Evolutionary conservation across 257 asterid genomes (phyloP).

Genomic region (Solanum etuberosum): DNA sequence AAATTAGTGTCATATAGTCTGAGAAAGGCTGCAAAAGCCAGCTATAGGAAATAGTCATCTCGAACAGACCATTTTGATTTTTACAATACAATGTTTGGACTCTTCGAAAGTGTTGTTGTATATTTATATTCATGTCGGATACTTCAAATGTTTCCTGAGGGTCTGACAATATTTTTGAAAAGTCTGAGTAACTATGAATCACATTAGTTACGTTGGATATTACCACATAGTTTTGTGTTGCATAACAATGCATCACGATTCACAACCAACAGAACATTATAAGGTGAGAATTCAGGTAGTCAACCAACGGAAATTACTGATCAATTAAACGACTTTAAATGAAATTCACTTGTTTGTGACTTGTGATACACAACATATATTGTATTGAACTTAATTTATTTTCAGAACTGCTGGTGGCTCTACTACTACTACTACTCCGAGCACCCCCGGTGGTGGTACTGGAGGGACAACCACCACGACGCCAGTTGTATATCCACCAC

Average conservation of each 20-base stretch:
- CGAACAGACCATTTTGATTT: neutral
- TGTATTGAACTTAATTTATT: neutral
- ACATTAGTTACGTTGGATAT: neutral
- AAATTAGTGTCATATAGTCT: neutral
- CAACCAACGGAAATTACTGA: too few relatives aligned
- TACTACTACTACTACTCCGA: neutral
- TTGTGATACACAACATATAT: neutral
- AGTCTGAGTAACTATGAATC: neutral
- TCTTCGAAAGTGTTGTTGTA: neutral
- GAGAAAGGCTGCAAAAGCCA: neutral
- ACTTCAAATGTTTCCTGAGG: rapidly evolving
- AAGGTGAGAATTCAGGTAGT: rapidly evolving
- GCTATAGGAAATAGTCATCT: neutral
- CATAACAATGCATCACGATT: neutral
- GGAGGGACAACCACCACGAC: constrained; percentile 10
- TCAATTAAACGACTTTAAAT: too few relatives aligned
- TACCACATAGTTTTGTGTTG: neutral
- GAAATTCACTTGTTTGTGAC: neutral
- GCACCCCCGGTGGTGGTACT: neutral
- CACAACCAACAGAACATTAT: too few relatives aligned
- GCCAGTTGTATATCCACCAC: constrained; percentile 24
- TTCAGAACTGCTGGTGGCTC: constrained; percentile 52
- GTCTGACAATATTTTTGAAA: too few relatives aligned
- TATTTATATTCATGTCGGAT: rapidly evolving
- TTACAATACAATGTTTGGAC: neutral